phyloP scores from a whole-genome alignment of 2,329 filamentous ascomycete genomes.

The Fusarium coffeatum region DNA sequence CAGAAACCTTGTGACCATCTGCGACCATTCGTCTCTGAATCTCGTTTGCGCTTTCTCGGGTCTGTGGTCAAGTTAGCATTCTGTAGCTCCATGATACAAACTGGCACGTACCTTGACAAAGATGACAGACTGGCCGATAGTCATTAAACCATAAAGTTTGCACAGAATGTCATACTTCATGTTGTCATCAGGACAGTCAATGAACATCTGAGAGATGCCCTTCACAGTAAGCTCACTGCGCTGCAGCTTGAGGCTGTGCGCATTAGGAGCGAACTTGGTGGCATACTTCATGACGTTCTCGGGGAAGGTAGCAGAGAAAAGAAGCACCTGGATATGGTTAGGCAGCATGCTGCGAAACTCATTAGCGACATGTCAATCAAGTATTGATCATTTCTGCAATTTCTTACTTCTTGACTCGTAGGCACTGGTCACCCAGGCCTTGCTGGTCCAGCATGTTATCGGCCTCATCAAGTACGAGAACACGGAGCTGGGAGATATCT shows the following conservation, averaged over 20 bases:
- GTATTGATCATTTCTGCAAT: neutral
- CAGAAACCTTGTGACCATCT: constrained; percentile 92
- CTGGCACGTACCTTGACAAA: constrained; percentile 80
- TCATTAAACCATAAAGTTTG: constrained; percentile 95
- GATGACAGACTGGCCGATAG: constrained; percentile 96
- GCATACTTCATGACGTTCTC: constrained; percentile 88
- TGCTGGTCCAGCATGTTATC: constrained; percentile 99
- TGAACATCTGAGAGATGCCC: constrained; percentile 97
- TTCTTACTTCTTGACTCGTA: constrained; percentile 81
- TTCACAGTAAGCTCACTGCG: constrained; percentile 94
- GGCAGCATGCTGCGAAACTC: constrained; percentile 72
- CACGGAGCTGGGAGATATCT: constrained; percentile 76
- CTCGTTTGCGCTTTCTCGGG: constrained; percentile 83
- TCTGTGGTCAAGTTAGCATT: constrained; percentile 61
- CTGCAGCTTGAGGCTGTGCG: constrained; percentile 87
- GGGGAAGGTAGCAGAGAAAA: constrained; percentile 96
- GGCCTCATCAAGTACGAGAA: constrained; percentile 94
- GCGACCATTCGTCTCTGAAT: constrained; percentile 87
- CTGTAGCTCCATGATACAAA: neutral
- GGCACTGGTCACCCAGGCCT: constrained; percentile 93
- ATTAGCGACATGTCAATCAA: constrained; percentile 47
- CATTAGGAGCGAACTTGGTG: constrained; percentile 82
- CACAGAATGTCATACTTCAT: constrained; percentile 91
- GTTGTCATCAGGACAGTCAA: constrained; percentile 85
- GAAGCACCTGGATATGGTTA: constrained; percentile 81